These are phyloP conservation scores for Leccinum longicurvipes DNA, from an alignment of 768 basidiomycete species.

Conservation along the genomic window DNA sequence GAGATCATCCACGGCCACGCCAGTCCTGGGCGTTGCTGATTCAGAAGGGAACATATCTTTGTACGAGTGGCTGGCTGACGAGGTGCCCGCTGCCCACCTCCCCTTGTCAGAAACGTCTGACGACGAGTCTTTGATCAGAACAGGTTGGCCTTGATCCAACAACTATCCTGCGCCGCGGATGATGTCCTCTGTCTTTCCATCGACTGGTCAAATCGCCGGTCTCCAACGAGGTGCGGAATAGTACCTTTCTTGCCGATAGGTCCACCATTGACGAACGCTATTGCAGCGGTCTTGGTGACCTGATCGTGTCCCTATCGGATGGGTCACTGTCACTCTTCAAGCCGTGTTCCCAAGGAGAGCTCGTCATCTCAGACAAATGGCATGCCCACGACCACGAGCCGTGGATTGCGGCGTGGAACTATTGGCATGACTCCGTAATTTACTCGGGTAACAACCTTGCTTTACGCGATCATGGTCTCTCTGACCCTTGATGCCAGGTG, in stretches of 20 bases:
- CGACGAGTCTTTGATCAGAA: constrained; percentile 30
- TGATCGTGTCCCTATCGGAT: constrained; percentile 82
- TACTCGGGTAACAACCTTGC: constrained; percentile 68
- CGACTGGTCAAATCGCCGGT: constrained; percentile 83
- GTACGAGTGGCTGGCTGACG: constrained; percentile 48
- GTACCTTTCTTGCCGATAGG: constrained; percentile 3
- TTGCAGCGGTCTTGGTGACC: constrained; percentile 47
- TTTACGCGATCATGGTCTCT: background rate
- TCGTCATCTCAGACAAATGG: constrained; percentile 61
- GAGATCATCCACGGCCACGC: constrained; percentile 36
- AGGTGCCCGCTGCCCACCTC: constrained; percentile 34
- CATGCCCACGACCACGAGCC: constrained; percentile 90
- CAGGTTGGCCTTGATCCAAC: constrained; percentile 37
- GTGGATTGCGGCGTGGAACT: constrained; percentile 91
- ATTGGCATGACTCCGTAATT: constrained; percentile 74
- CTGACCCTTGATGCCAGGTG: constrained; percentile 50
- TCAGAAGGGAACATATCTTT: constrained; percentile 79
- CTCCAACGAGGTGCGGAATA: constrained; percentile 41
- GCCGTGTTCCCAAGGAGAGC: constrained; percentile 41
- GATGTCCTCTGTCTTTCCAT: constrained; percentile 82
- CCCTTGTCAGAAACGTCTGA: background rate
- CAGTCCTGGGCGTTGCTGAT: constrained; percentile 73
- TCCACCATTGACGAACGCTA: background rate
- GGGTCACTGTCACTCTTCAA: constrained; percentile 66
- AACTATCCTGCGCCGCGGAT: constrained; percentile 46